These are phyloP conservation scores for Globisporangium polare DNA, from an alignment of 352 stramenopile species.

Conservation along the genomic window DNA sequence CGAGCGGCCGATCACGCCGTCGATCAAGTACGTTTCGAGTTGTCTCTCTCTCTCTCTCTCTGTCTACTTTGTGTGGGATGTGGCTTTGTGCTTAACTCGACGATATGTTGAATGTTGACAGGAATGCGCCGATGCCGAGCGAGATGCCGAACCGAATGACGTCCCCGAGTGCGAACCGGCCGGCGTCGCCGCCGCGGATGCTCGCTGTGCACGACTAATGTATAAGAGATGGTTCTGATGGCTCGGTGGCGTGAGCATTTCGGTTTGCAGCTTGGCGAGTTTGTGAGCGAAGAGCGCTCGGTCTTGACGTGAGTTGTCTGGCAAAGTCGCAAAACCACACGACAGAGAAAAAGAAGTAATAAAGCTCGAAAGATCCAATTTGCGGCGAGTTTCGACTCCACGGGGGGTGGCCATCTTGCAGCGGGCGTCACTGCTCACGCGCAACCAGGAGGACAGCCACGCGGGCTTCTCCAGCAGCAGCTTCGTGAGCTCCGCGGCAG, in stretches of 20 bases:
- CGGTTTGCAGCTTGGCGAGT: too few species aligned
- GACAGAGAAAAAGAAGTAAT: too few species aligned
- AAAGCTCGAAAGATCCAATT: too few species aligned
- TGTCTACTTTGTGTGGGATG: background rate
- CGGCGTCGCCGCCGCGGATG: constrained; percentile 46
- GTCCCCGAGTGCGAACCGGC: constrained; percentile 37
- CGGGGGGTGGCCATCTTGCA: too few species aligned
- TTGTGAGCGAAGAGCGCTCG: too few species aligned
- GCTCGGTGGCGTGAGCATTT: background rate
- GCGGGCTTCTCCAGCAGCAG: constrained; percentile 3
- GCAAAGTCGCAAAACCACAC: too few species aligned
- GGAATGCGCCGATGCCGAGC: constrained; percentile 48
- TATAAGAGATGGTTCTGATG: background rate
- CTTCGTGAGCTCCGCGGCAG: constrained; percentile 6
- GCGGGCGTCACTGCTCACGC: constrained; percentile 10
- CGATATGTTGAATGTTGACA: constrained; percentile 7
- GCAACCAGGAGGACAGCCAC: constrained; percentile 7
- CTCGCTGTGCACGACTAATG: constrained; percentile 40
- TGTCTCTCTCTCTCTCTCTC: background rate
- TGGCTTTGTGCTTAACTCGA: background rate
- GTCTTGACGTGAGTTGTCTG: too few species aligned
- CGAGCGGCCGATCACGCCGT: constrained; percentile 66
- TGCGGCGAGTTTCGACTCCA: too few species aligned
- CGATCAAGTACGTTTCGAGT: constrained; percentile 42
- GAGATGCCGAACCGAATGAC: constrained; percentile 29